Base-by-base conservation (phyloP, 2,329 filamentous ascomycete genomes). In the Epichloe uncinata region DNA sequence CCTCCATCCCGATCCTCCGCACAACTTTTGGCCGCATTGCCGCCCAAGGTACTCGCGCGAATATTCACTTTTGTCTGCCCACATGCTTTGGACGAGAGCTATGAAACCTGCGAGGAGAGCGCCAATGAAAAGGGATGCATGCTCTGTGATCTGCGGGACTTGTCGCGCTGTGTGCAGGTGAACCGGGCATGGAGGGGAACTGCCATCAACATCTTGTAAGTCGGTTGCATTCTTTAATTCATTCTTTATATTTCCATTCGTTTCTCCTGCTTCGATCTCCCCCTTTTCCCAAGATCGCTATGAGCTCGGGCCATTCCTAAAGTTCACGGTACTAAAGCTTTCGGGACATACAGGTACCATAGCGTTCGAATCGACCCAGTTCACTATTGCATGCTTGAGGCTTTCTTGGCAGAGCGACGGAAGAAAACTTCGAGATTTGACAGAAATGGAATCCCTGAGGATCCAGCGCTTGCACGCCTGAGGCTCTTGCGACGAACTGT, bases 351-450 rank as follows among this genome's bases (percentile, higher is more conserved):
- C 59, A 94, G 87, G 57, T 95, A 94, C 65, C 82, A 84, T 60
- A 90, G 88, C 71, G 82, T 97, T 56, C 86, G 90, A 52, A 93
- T 97, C 64, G 91, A 97, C 64, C 79, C 86, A 16, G 90, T 96
- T 34, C 91, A 97, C 68, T 96, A 95, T 69, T 97, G 91, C 72
- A 81, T 85, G 55, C 84, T 86, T 59, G 91, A 97, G 67, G 83
- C 86, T 73, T 85, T 85, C 58, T 78, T 95, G 36, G 79, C 86
- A 48, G 87, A 91, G 58, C 82, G 79, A 64, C 84, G 90, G 55
- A 88, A 86, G 64, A 82, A 82, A 54, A 78, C 78, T 52, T 83
- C 82, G 36, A 79, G 82, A 60, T 84, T 87, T 63, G 77, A 87
- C 63, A 77, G 84, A 61, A 88, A 90, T 64, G 85, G 82, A 54